A percentile compares a stretch with the other conserved stretches of the same genome.
Conservation (phyloP, 306 rosid species). For the Acacia confusa region DNA sequence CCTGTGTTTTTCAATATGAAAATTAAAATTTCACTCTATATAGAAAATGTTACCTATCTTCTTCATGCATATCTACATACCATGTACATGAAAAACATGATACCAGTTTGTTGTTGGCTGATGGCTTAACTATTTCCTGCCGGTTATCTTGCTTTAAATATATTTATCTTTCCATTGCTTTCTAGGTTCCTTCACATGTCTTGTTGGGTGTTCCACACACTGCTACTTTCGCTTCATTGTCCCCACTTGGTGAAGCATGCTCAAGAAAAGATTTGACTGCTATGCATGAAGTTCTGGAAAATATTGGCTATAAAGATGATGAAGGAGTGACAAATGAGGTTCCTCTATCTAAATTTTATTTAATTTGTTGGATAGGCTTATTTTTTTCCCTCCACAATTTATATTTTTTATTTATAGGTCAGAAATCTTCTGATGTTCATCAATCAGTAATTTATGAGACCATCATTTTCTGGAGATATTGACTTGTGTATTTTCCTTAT, state of each 20-base stretch:
- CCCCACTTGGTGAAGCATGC: constrained; percentile 85
- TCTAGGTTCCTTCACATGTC: constrained; percentile 70
- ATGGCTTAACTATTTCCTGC: not conserved
- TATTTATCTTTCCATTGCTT: constrained; percentile 1
- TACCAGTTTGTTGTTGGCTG: not conserved
- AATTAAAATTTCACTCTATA: not conserved
- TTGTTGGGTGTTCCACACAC: constrained; percentile 73
- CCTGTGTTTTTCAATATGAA: not conserved
- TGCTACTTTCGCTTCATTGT: constrained; percentile 50
- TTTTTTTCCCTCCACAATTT: not conserved
- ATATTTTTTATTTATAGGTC: not conserved
- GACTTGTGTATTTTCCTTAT: constrained; percentile 26
- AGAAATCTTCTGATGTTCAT: not conserved
- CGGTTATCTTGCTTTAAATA: not conserved
- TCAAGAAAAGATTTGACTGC: constrained; percentile 80
- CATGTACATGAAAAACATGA: not conserved
- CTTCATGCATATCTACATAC: not conserved
- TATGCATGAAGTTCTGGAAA: constrained; percentile 73
- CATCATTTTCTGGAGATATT: constrained; percentile 5
- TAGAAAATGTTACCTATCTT: constrained; percentile 6
- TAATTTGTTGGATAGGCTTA: not conserved
- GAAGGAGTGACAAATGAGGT: constrained; percentile 83
- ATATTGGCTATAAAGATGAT: constrained; percentile 70
- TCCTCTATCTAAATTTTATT: constrained; percentile 25
- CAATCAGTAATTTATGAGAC: not conserved